Percentiles rank a stretch among this genome's conserved stretches.
Evolutionary conservation across 768 basidiomycete genomes (phyloP).

Genomic region (Mycena venus): DNA sequence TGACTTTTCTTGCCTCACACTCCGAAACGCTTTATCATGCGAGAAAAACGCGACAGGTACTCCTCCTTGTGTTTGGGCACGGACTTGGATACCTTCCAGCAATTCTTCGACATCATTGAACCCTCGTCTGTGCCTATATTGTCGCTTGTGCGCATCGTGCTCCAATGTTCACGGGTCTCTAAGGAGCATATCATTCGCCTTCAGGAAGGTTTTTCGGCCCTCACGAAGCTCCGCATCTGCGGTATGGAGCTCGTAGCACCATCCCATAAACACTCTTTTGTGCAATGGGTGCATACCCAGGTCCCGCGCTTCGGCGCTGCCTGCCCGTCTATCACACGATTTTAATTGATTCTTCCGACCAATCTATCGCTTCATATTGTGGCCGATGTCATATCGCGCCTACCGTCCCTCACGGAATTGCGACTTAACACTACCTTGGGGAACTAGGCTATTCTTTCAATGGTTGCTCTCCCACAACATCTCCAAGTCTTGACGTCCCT

Average conservation of each 20-base stretch:
- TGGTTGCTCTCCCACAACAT: neutral
- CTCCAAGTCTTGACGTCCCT: neutral
- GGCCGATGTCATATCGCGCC: neutral
- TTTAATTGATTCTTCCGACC: neutral
- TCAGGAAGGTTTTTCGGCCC: neutral
- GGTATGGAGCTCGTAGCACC: neutral
- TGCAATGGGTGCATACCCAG: neutral
- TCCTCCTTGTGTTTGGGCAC: neutral
- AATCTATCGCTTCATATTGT: neutral
- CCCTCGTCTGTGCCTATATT: neutral
- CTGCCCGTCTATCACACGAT: neutral
- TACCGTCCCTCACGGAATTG: neutral
- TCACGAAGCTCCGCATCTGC: neutral
- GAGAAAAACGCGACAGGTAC: neutral
- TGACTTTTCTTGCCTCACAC: neutral
- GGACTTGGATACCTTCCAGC: neutral
- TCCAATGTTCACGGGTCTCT: neutral
- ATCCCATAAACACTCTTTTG: neutral
- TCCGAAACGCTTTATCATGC: neutral
- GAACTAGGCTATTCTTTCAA: neutral
- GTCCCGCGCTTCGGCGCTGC: neutral
- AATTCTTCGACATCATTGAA: neutral
- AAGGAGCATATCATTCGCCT: neutral
- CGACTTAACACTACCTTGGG: neutral
- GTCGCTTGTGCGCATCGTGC: neutral